Conservation (phyloP, 169 alveolate species). For the Cryptosporidium felis region DNA sequence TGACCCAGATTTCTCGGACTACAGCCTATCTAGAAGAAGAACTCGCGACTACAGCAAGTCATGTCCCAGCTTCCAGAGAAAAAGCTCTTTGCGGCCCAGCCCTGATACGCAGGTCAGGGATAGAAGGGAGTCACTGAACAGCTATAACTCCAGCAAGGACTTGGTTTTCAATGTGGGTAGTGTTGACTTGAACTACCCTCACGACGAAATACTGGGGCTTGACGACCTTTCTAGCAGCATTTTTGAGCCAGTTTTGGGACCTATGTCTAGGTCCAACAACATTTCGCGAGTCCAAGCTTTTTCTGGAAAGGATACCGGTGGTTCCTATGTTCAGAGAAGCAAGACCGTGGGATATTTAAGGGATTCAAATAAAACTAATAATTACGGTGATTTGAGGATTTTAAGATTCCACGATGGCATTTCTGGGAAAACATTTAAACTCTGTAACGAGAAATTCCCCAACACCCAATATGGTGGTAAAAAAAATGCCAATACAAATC, state of each 20-base stretch:
- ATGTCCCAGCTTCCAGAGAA: slow-evolving; percentile 36
- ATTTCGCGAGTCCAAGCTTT: slow-evolving; percentile 40
- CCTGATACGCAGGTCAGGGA: slow-evolving; percentile 11
- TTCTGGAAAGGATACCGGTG: neutral
- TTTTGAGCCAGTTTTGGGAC: slow-evolving; percentile 19
- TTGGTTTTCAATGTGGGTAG: too few relatives aligned
- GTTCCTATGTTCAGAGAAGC: neutral
- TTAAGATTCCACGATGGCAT: slow-evolving; percentile 57
- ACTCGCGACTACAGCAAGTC: slow-evolving; percentile 22
- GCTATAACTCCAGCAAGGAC: too few relatives aligned
- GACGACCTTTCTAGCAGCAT: slow-evolving; percentile 20
- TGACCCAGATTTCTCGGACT: neutral
- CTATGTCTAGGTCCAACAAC: neutral
- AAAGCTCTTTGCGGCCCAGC: slow-evolving; percentile 48
- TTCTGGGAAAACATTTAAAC: slow-evolving; percentile 38
- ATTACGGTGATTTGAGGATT: slow-evolving; percentile 21
- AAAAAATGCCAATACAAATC: too few relatives aligned
- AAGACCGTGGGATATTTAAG: neutral
- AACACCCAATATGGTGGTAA: too few relatives aligned
- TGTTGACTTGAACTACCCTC: neutral
- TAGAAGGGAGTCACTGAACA: neutral
- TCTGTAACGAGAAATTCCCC: neutral
- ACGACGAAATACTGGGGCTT: slow-evolving; percentile 13
- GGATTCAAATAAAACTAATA: neutral
- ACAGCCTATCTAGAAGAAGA: slow-evolving; percentile 38